phyloP scores from a whole-genome alignment of 2,329 filamentous ascomycete genomes.

The Ceratocystis cubensis region DNA sequence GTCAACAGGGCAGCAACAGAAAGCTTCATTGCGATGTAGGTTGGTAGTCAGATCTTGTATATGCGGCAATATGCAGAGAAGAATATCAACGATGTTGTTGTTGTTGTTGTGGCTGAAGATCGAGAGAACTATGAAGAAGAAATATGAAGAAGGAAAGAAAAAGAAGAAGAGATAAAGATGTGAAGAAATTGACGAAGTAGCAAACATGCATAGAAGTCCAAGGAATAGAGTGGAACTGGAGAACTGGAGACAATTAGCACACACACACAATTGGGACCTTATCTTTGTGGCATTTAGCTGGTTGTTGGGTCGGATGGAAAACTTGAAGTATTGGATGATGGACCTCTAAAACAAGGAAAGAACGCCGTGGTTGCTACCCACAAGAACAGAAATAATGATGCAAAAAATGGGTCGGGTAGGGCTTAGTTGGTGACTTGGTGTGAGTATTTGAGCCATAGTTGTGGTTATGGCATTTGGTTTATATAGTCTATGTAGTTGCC shows the following conservation, averaged over 20 bases:
- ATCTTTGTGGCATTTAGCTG: background rate
- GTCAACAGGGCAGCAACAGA: conserved; percentile 23
- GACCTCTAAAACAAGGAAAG: background rate
- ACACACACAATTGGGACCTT: background rate
- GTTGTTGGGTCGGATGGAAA: conserved; percentile 2
- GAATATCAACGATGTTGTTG: background rate
- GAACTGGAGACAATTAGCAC: background rate
- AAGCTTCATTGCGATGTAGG: conserved; percentile 32
- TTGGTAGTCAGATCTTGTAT: background rate
- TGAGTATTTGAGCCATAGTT: too few species aligned
- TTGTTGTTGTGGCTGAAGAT: background rate
- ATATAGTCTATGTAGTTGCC: too few species aligned
- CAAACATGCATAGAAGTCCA: conserved; percentile 6
- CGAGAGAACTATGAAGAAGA: background rate
- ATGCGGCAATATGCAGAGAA: background rate
- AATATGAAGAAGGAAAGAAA: conserved; percentile 8
- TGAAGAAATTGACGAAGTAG: conserved; percentile 5
- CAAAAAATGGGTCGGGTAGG: background rate
- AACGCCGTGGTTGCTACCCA: background rate
- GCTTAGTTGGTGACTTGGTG: background rate
- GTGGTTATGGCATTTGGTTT: too few species aligned
- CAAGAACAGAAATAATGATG: background rate
- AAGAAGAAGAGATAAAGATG: background rate
- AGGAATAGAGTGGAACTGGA: background rate
- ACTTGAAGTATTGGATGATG: background rate